Evolutionary conservation across 2,329 filamentous ascomycete genomes (phyloP), one percentile per base, ranked within the genome.

Genomic region (Pseudofabraea citricarpa): DNA sequence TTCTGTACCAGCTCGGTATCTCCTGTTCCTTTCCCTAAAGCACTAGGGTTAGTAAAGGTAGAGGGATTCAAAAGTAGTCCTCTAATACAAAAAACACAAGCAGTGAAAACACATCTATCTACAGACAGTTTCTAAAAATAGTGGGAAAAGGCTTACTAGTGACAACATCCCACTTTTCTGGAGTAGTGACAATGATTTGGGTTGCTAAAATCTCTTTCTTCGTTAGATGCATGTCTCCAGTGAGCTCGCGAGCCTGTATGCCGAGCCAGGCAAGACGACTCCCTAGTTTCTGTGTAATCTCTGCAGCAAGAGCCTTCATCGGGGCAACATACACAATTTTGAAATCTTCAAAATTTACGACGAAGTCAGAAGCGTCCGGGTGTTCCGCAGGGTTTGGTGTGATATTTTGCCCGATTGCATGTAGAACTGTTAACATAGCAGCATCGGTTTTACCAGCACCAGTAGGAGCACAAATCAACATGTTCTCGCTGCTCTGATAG

Each of bases 371-470:
- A 1, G 85, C 81, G 42, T 81, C 70, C 0, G 79, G 79, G 31
- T 88, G 72, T 45, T 95, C 87, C 8, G 85, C 73, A 0, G 90
- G 91, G 53, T 81, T 90, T 0, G 93, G 91, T 1, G 75, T 72
- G 19, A 87, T 78, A 57, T 97, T 91, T 62, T 95, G 90, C 2
- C 87, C 82, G 45, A 98, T 83, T 0, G 87, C 86, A 61, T 95
- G 94, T 46, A 98, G 72, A 45, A 98, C 89, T 0, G 94, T 93
- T 54, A 98, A 75, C 90, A 98, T 94, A 7, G 93, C 94, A 22
- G 91, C 93, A 66, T 98, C 93, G 1, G 93, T 98, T 75, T 98
- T 98, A 80, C 93, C 93, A 48, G 90, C 90, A 79, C 93, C 93
- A 42, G 93, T 98, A 4, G 93, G 93, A 18, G 93, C 93, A 65